These are phyloP conservation scores for Suhomyces guaymorum DNA, from an alignment of 1,139 yeast species.

Conservation along the genomic window DNA sequence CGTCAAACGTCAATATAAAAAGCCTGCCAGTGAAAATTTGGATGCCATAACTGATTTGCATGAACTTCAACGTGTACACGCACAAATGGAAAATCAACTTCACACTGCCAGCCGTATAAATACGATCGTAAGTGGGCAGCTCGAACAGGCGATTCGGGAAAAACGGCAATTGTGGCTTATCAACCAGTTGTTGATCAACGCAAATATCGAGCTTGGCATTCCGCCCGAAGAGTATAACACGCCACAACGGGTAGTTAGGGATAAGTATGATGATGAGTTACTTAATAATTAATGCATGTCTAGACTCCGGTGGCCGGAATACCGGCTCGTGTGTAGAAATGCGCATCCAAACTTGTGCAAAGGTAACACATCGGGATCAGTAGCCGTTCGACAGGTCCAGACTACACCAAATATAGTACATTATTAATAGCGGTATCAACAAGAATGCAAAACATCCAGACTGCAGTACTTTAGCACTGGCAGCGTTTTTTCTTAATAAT, in stretches of 20 bases:
- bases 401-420: too few species aligned
- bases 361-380: too few species aligned
- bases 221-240: constrained; percentile 26
- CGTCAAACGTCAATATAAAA: constrained; percentile 9
- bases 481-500: too few species aligned
- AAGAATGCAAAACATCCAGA: too few species aligned
- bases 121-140: constrained; percentile 43
- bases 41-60: constrained; percentile 22
- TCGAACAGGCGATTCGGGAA: constrained; percentile 35
- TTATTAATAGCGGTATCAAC: too few species aligned
- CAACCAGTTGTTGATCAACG: constrained; percentile 61
- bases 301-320: background rate
- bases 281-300: constrained; percentile 1
- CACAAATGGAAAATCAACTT: constrained; percentile 22
- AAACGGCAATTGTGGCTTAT: constrained; percentile 53
- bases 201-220: constrained; percentile 41
- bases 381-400: too few species aligned
- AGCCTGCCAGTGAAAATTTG: constrained; percentile 12
- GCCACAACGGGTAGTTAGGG: constrained; percentile 28
- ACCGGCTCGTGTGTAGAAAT: too few species aligned
- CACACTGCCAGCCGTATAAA: constrained; percentile 53
- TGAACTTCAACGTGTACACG: constrained; percentile 23
- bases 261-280: constrained; percentile 32
- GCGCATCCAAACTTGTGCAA: background rate
- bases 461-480: too few species aligned